These are phyloP conservation scores for Cordyceps cicadae DNA, from an alignment of 2,329 filamentous ascomycete species.

Conservation along the genomic window DNA sequence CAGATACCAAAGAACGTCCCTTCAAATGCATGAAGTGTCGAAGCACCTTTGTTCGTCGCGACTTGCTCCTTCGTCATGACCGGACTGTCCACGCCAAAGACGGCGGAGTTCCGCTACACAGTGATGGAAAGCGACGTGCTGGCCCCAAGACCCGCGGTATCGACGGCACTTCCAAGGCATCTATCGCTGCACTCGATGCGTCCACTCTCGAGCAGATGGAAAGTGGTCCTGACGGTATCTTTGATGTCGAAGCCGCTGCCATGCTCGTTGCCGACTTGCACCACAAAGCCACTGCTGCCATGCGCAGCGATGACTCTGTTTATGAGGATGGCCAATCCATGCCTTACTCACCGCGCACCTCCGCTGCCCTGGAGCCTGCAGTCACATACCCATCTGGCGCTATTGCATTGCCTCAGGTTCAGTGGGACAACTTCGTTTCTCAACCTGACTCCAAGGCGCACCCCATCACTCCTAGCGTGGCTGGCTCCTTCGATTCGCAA, in stretches of 20 bases:
- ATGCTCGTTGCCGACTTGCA: conserved; percentile 98
- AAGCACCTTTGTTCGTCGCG: conserved; percentile 95
- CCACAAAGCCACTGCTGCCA: conserved; percentile 78
- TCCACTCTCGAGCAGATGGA: conserved; percentile 88
- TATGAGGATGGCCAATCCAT: conserved; percentile 53
- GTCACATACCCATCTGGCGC: conserved; percentile 70
- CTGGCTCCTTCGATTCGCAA: conserved; percentile 60
- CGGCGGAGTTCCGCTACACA: conserved; percentile 85
- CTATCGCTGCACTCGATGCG: conserved; percentile 70
- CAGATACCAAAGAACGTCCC: conserved; percentile 96
- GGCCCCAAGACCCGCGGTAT: conserved; percentile 59
- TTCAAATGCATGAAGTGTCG: conserved; percentile 99
- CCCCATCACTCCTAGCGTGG: conserved; percentile 58
- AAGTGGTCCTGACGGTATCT: conserved; percentile 78
- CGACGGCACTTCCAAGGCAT: conserved; percentile 62
- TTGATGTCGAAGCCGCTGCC: conserved; percentile 93
- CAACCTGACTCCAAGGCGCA: conserved; percentile 67
- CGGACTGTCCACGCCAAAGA: conserved; percentile 98
- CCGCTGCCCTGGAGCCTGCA: conserved; percentile 67
- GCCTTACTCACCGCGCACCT: conserved; percentile 63
- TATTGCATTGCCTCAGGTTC: conserved; percentile 75
- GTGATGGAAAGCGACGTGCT: conserved; percentile 82
- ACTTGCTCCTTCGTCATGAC: conserved; percentile 92
- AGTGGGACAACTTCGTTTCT: conserved; percentile 84
- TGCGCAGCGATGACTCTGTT: conserved; percentile 47